Evolutionary conservation across 2,329 filamentous ascomycete genomes (phyloP), one percentile per base, ranked within the genome.

Genomic region (Fusarium luffae): DNA sequence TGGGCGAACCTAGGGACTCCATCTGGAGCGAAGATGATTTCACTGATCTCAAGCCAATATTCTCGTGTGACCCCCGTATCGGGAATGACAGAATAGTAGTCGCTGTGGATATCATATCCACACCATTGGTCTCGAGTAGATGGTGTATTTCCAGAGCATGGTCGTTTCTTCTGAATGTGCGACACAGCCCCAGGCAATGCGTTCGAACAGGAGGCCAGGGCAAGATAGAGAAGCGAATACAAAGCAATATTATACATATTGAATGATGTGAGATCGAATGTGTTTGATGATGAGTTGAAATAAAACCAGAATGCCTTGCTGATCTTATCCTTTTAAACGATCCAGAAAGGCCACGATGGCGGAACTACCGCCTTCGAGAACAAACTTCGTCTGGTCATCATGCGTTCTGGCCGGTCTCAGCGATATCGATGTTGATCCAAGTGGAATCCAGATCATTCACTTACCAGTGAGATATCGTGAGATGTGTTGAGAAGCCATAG

Each of bases 1-100:
- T 82, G 79, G 34, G 76, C 78, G 12, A 74, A 63, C 18, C 82
- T 78, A 16, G 76, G 71, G 16, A 85, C 76, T 9, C 86, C 85
- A 75, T 88, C 86, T 2, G 83, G 83, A 10, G 81, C 72, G 27
- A 79, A 76, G 4, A 77, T 81, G 32, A 77, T 76, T 28, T 85
- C 79, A 7, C 77, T 76, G 16, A 84, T 63, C 14, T 81, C 78
- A n/a, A 85, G 75, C 78, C 80, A 84, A 71, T 84, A 85, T 66
- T 88, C 86, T 32, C 82, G 78, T 5, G 82, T 85, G 2, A 85
- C 83, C 4, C 85, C 84, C 3, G 85, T 88, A 49, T 85, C 77
- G 2, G 83, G 83, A 13, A 75, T 75, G 4, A 77, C 74, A 4
- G 76, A 76, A 47, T 78, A 80, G 71, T 83, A 86, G 67, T 87